Base-by-base conservation (phyloP, 2,329 filamentous ascomycete genomes). In the Akanthomyces uredinophilus region DNA sequence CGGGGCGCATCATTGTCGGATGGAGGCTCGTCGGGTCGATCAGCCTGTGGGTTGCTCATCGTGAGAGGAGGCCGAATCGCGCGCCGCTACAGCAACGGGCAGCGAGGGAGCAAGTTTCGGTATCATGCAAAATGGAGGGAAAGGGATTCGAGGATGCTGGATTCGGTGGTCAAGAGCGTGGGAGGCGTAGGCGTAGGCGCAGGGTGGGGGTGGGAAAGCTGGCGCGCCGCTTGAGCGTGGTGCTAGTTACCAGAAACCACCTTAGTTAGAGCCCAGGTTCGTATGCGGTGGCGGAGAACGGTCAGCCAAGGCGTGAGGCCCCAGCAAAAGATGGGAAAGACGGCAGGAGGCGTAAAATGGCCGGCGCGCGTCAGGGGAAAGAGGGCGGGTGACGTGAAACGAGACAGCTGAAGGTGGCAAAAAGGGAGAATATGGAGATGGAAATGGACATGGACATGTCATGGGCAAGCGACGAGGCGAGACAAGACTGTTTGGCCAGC, bases 11-110 rank as follows among this genome's bases (percentile, higher is more conserved):
- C 37, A 11, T n/a, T 22, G n/a, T 57, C 53, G 44, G 27, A n/a
- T 44, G 32, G 60, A 53, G 27, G 13, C 29, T 62, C 52, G 29
- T 57, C 60, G n/a, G 52, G 35, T 20, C 60, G 37, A 41, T 57
- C 44, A 24, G 44, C 22, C 44, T 10, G 43, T 18, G 50, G 44
- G 24, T 51, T 55, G 51, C 59, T 50, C 59, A 61, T 61, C 24
- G 51, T 61, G 59, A 55, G 51, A 11, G 7, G 37, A 39, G 6
- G 51, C 24, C 44, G 20, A 3, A 10, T 41, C 37, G 32, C 32
- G 10, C 32, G 29, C 16, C 46, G 59, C 59, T 55, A 61, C 59
- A 32, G 51, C 51, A 14, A 61, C 16, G 8, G 16, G 51, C 55
- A 55, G 51, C 59, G 43, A 49, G 24, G 50, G 20, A 5, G 41